A percentile compares a stretch with the other conserved stretches of the same genome.
Evolutionary conservation across 1,139 yeast species (phyloP).

Genomic region (Protomyces inundatus): DNA sequence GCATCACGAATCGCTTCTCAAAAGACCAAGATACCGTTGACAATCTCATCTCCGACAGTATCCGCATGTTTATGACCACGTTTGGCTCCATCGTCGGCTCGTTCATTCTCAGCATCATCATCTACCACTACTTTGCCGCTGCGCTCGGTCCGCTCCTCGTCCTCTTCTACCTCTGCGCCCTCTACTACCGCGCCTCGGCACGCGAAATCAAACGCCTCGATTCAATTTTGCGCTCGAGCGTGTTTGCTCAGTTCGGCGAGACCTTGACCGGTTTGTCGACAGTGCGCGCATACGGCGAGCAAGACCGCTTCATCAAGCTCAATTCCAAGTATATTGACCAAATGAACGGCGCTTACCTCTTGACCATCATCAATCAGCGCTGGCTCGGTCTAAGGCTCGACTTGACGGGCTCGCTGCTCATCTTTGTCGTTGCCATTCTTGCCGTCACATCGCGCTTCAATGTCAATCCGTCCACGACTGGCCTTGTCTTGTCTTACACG

Average conservation of each 20-base stretch:
- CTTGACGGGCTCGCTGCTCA: slow-evolving; percentile 47
- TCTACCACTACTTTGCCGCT: slow-evolving; percentile 70
- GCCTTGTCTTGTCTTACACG: slow-evolving; percentile 58
- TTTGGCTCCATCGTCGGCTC: slow-evolving; percentile 57
- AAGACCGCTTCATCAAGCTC: slow-evolving; percentile 47
- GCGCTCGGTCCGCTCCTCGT: slow-evolving; percentile 56
- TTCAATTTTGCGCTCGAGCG: slow-evolving; percentile 67
- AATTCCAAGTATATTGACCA: slow-evolving; percentile 51
- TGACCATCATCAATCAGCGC: slow-evolving; percentile 66
- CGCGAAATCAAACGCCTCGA: slow-evolving; percentile 81
- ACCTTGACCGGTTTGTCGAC: slow-evolving; percentile 65
- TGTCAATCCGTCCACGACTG: slow-evolving; percentile 61
- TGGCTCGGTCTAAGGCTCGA: slow-evolving; percentile 71
- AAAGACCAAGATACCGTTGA: slow-evolving; percentile 66
- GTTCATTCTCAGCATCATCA: slow-evolving; percentile 60
- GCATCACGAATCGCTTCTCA: slow-evolving; percentile 67
- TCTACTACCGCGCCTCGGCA: slow-evolving; percentile 69
- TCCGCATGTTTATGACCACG: slow-evolving; percentile 48
- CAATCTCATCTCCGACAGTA: slow-evolving; percentile 48
- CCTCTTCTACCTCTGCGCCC: slow-evolving; percentile 49
- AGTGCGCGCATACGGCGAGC: slow-evolving; percentile 56
- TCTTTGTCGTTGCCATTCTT: slow-evolving; percentile 50
- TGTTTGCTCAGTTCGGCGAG: slow-evolving; percentile 73
- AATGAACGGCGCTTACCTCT: slow-evolving; percentile 67
- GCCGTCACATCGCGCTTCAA: slow-evolving; percentile 61